Evolutionary conservation across 2,329 filamentous ascomycete species (phyloP).

Genomic region (Podosphaera xanthii): DNA sequence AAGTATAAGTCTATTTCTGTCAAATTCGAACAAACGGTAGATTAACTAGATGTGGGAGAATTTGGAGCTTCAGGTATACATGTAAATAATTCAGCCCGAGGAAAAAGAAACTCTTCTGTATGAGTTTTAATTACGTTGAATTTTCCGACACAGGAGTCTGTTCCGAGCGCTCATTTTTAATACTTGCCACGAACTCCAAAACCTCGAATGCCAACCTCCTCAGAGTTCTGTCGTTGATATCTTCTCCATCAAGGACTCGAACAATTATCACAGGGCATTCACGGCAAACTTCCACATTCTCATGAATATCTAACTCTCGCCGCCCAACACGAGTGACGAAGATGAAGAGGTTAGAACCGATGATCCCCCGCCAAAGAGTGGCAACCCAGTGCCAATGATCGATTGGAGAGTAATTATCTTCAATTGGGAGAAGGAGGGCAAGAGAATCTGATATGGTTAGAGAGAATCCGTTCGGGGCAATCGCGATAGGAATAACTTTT

Average conservation of each 20-base stretch:
- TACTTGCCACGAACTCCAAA: constrained; percentile 44
- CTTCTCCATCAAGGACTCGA: constrained; percentile 20
- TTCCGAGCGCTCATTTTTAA: constrained; percentile 5
- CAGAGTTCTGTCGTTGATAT: constrained; percentile 44
- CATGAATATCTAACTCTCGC: constrained; percentile 20
- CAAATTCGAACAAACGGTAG: too few species aligned
- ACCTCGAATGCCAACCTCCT: constrained; percentile 70
- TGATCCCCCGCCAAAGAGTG: constrained; percentile 69
- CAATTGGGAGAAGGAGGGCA: constrained; percentile 49
- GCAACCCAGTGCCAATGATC: constrained; percentile 98
- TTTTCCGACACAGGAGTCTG: neutral
- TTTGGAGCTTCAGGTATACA: too few species aligned
- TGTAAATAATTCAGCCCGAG: too few species aligned
- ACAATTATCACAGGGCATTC: constrained; percentile 32
- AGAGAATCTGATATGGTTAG: constrained; percentile 57
- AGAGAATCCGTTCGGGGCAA: constrained; percentile 59
- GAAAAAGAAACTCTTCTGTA: too few species aligned
- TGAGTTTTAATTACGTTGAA: neutral
- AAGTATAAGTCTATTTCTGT: too few species aligned
- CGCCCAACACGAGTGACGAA: constrained; percentile 27
- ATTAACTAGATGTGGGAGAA: too few species aligned
- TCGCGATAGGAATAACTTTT: constrained; percentile 38
- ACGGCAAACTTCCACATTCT: constrained; percentile 32
- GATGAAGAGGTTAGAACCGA: constrained; percentile 60
- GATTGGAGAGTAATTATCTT: constrained; percentile 54